Evolutionary conservation across 768 basidiomycete species (phyloP).

Genomic region (Tricholoma hemisulphureum): DNA sequence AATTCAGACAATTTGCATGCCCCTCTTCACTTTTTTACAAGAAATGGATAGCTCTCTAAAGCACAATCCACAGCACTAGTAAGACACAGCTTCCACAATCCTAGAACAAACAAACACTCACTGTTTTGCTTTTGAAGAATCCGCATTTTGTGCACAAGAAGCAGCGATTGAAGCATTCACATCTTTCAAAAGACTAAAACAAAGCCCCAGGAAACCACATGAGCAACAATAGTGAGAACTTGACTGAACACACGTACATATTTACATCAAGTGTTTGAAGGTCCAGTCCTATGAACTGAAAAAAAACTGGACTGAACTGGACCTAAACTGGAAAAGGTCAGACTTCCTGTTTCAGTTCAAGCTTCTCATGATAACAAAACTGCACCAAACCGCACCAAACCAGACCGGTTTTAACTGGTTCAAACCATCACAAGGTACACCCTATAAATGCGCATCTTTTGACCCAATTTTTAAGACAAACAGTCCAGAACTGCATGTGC

Average conservation of each 20-base stretch:
- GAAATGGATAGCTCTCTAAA: neutral
- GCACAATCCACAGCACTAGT: neutral
- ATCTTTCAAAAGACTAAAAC: neutral
- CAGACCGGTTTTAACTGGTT: too few relatives aligned
- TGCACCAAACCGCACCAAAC: too few relatives aligned
- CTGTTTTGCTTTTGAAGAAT: neutral
- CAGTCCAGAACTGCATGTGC: too few relatives aligned
- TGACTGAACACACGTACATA: neutral
- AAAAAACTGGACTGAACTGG: too few relatives aligned
- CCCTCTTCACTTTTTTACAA: neutral
- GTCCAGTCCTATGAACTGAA: too few relatives aligned
- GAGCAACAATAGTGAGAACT: neutral
- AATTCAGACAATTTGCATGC: neutral
- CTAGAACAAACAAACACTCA: neutral
- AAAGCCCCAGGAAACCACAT: neutral
- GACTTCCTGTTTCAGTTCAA: too few relatives aligned
- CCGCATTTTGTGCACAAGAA: neutral
- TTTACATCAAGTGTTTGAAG: neutral
- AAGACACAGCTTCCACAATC: neutral
- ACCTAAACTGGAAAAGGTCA: too few relatives aligned
- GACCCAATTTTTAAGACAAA: too few relatives aligned
- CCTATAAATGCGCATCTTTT: too few relatives aligned
- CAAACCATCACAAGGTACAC: too few relatives aligned
- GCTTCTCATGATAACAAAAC: too few relatives aligned
- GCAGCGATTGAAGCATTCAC: neutral